phyloP scores from a whole-genome alignment of 768 basidiomycete species.

The Suillus spraguei region DNA sequence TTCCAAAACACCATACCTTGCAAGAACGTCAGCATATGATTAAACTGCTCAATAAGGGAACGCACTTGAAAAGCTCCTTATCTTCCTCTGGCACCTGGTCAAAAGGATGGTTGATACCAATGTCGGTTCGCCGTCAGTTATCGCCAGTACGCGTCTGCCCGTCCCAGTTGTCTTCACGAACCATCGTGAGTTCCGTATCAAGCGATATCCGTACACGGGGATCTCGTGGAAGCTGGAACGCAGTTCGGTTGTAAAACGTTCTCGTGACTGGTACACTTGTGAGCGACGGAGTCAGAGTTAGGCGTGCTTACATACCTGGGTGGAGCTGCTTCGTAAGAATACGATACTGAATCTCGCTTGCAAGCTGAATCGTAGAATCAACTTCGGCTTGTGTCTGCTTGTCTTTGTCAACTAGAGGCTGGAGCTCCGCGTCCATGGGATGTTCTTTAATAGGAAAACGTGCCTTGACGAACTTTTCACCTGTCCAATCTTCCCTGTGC shows the following conservation, averaged over 20 bases:
- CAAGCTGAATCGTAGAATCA: slow-evolving; percentile 92
- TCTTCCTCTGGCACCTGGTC: slow-evolving; percentile 58
- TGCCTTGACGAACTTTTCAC: too few relatives aligned
- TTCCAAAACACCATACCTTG: too few relatives aligned
- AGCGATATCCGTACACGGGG: too few relatives aligned
- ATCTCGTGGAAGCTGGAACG: too few relatives aligned
- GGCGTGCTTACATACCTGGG: slow-evolving; percentile 61
- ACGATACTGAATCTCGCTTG: slow-evolving; percentile 95
- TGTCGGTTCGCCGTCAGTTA: slow-evolving; percentile 95
- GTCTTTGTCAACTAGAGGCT: slow-evolving; percentile 69
- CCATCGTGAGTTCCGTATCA: too few relatives aligned
- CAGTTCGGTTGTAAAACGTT: too few relatives aligned
- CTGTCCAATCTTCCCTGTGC: too few relatives aligned
- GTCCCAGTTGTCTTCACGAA: too few relatives aligned
- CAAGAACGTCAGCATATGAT: too few relatives aligned
- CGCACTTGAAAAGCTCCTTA: slow-evolving; percentile 89
- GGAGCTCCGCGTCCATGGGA: slow-evolving; percentile 92
- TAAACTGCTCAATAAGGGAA: slow-evolving; percentile 13
- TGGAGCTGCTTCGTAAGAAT: slow-evolving; percentile 77
- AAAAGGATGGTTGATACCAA: slow-evolving; percentile 71
- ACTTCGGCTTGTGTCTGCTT: slow-evolving; percentile 91
- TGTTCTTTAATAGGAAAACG: too few relatives aligned
- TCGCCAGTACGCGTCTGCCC: slow-evolving; percentile 70
- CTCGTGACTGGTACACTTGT: too few relatives aligned
- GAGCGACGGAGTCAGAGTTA: slow-evolving; percentile 26